phyloP scores from a whole-genome alignment of 2,329 filamentous ascomycete species.

The Rhynchosporium agropyri region DNA sequence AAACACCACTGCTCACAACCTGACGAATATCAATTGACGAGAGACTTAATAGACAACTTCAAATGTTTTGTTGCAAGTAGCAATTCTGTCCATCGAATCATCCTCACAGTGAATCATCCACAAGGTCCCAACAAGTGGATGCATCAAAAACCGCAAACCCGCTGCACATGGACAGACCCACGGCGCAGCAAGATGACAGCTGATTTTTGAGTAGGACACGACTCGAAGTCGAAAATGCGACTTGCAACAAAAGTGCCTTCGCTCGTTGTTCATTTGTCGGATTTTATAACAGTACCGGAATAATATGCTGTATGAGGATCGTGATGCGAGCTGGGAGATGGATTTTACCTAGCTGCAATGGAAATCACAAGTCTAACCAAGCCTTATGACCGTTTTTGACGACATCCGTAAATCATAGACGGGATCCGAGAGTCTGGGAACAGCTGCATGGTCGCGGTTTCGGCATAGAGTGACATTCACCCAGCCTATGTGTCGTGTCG shows the following conservation, averaged over 20 bases:
- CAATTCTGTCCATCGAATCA: slow-evolving; percentile 15
- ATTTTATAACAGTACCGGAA: background rate
- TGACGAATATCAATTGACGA: background rate
- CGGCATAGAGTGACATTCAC: background rate
- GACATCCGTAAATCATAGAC: background rate
- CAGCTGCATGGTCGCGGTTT: background rate
- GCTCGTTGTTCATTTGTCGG: slow-evolving; percentile 6
- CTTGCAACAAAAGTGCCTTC: background rate
- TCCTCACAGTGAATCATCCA: background rate
- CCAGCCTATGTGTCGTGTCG: no score
- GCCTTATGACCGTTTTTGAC: background rate
- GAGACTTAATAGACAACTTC: background rate
- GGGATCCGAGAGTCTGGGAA: background rate
- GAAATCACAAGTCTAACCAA: background rate
- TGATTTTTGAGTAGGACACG: background rate
- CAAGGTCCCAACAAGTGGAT: slow-evolving; percentile 5
- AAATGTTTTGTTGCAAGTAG: slow-evolving; percentile 11
- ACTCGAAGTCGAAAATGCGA: slow-evolving; percentile 5
- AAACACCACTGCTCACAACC: background rate
- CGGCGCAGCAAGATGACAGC: slow-evolving; percentile 5
- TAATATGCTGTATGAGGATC: background rate
- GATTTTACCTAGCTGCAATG: background rate
- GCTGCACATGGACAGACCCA: background rate
- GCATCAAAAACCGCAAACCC: background rate
- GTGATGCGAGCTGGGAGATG: background rate